These are phyloP conservation scores for Neurospora hispaniola DNA, from an alignment of 495 filamentous ascomycete species.

Conservation along the genomic window DNA sequence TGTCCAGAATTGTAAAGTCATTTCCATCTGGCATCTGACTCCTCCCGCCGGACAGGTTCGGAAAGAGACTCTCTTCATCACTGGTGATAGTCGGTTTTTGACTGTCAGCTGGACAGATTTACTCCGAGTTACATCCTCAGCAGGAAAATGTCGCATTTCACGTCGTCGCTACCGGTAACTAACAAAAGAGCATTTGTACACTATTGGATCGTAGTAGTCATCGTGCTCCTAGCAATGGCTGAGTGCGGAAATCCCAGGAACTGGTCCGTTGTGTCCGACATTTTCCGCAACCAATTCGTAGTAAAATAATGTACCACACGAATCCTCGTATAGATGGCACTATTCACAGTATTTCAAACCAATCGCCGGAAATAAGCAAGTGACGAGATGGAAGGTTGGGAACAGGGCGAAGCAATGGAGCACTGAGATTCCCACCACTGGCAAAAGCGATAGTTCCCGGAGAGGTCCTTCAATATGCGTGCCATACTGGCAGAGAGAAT, in stretches of 20 bases:
- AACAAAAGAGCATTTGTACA: background rate
- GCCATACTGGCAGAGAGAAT: background rate
- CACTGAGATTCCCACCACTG: background rate
- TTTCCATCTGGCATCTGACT: background rate
- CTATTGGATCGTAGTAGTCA: background rate
- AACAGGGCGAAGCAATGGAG: background rate
- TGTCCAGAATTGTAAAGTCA: background rate
- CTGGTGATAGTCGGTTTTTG: background rate
- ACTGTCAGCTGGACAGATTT: background rate
- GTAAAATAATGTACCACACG: background rate
- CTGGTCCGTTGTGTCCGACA: background rate
- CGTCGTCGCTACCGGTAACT: background rate
- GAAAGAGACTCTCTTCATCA: background rate
- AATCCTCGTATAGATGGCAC: background rate
- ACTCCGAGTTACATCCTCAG: background rate
- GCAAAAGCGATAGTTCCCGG: background rate
- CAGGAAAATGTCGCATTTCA: background rate
- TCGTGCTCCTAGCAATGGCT: background rate
- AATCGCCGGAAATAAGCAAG: background rate
- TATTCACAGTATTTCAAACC: background rate
- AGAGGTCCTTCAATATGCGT: background rate
- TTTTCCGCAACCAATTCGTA: background rate
- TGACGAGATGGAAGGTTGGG: background rate
- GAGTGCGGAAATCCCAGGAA: background rate
- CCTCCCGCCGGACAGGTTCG: background rate